Conservation (phyloP, 306 rosid species). For the Canavalia gladiata region DNA sequence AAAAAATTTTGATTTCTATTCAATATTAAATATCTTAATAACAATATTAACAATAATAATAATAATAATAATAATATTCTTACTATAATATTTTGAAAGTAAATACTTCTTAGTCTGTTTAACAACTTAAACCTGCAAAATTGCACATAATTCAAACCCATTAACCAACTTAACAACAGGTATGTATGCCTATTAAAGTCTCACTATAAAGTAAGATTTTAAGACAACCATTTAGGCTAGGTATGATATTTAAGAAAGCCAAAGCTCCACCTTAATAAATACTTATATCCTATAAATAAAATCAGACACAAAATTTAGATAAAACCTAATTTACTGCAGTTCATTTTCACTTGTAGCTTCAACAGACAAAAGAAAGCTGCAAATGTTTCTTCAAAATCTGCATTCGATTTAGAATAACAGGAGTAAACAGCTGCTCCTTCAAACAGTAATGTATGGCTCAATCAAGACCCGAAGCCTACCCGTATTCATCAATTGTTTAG, state of each 20-base stretch:
- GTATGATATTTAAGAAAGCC: not conserved
- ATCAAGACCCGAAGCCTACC: not conserved
- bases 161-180: not conserved
- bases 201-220: not conserved
- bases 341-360: not conserved
- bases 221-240: not conserved
- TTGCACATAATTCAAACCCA: not conserved
- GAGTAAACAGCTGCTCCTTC: not conserved
- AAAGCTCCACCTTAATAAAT: too few relatives aligned
- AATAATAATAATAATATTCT: not conserved
- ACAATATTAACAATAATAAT: too few relatives aligned
- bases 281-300: not conserved
- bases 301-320: not conserved
- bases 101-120: too few relatives aligned
- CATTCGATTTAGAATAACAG: not conserved
- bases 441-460: not conserved
- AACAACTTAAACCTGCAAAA: too few relatives aligned
- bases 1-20: too few relatives aligned
- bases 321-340: not conserved
- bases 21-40: too few relatives aligned
- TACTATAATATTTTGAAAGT: not conserved
- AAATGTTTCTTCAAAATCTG: not conserved
- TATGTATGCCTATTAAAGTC: not conserved
- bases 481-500: not conserved
- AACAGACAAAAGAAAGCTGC: not conserved